Evolutionary conservation across 768 basidiomycete species (phyloP), one percentile per base, ranked within the genome.

Genomic region (Scleroderma bovista): DNA sequence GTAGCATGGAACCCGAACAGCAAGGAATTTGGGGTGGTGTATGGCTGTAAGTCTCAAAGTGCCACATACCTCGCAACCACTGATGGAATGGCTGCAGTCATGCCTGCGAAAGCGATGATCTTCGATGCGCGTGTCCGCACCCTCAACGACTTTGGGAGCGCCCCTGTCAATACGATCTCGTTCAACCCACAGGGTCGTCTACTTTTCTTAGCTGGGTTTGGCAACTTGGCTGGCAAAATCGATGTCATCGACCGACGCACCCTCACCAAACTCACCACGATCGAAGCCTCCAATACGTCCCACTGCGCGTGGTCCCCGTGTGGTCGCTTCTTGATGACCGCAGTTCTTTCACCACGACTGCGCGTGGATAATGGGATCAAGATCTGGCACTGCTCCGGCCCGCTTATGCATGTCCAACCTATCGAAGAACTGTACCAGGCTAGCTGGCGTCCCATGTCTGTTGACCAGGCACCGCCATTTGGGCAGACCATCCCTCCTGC

Each of bases 361-460:
- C 83, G 96, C 34, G 96, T 99, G 51, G 96, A 99, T 72, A 98
- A 98, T 58, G 93, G 94, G 1, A 83, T 98, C 67, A 96, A 94
- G 72, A 77, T 99, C 52, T 97, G 87, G 88, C 93, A 95, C 65
- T 93, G 90, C 65, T 77, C 83, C 0, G 94, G 96, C 9, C 77
- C 83, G 1, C 78, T 98, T n/a, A 63, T 96, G 47, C 92, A 97
- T 54, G 72, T 88, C 17, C 91, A 96, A 64, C 61, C 73, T 42
- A 69, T 82, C 47, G 92, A 96, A 3, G 95, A 98, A 64, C 77
- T 96, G 13, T 98, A 97, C 67, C 93, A 96, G 69, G 77, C 80
- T 0, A 73, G 80, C 1, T 95, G 93, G 93, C 74, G 88, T 29
- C 92, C 92, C 9, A 78, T 75, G 0, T 79, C 79, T 19, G 71